Base-by-base conservation (phyloP, 108 stramenopile species). In the Nitzschia sp. region DNA sequence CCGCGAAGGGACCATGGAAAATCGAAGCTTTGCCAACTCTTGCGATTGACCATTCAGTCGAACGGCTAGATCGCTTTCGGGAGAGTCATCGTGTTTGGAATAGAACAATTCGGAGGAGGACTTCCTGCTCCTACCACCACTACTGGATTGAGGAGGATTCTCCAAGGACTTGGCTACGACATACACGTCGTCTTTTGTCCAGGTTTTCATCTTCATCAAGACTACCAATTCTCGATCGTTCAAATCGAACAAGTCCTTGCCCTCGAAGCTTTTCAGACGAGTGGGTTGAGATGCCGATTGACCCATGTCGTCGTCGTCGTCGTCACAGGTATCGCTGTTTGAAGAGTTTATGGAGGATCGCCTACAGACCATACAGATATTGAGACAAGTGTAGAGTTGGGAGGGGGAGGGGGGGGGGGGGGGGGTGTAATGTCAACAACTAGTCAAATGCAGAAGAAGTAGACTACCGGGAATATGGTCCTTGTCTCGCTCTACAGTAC, bases 1-100 rank as follows among this genome's bases (percentile, higher is more conserved):
- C 28, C 46, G 36, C 15, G 59, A 41, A 31, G 75, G 80, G 0
- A 80, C 80, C 59, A 80, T 19, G 45, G 45, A 58, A 52, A 72
- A 72, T 3, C 80, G 75, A 8, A 76, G 30, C 36, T 61, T 55
- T 31, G 68, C 52, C 21, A 69, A 16, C 57, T 72, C 32, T 13
- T 45, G n/a, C 16, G 36, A 44, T 3, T 58, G 19, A 3, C 1
- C 6, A 46, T 58, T 58, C 45, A 65, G 35, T 53, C 53, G 71
- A 9, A 55, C 19, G 11, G 71, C 71, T 29, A 69, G n/a, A 3
- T 45, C 31, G 3, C 19, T 34, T 46, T 58, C 29, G 9, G 68
- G 57, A 33, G 56, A 31, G n/a, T 69, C 68, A 4, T 30, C 23
- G 22, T 69, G 56, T 46, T 22, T 28, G 21, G 52, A 21, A 36